Evolutionary conservation across 495 filamentous ascomycete genomes (phyloP).

Genomic region (Niebla homalea): DNA sequence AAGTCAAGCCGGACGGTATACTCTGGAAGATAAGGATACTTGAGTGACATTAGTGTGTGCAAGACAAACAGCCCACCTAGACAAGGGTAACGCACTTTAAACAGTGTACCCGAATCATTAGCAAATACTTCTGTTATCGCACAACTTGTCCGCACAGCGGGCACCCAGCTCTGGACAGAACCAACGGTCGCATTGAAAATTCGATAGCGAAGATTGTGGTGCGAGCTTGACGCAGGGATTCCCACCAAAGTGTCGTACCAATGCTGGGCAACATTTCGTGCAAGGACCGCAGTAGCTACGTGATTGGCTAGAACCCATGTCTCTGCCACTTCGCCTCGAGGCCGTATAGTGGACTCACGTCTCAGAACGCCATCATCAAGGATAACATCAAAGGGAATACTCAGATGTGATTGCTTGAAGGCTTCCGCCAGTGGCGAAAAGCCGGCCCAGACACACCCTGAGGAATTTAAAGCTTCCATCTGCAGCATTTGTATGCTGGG

Average conservation of each 20-base stretch:
- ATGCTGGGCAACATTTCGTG: neutral
- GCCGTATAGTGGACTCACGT: too few species aligned
- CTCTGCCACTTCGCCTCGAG: too few species aligned
- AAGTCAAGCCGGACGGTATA: neutral
- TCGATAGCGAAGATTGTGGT: slow-evolving; percentile 5
- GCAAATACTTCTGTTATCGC: neutral
- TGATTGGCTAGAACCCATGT: slow-evolving; percentile 7
- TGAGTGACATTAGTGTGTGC: neutral
- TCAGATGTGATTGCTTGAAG: too few species aligned
- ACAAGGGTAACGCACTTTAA: neutral
- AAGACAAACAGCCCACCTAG: neutral
- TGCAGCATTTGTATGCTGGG: neutral
- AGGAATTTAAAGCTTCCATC: too few species aligned
- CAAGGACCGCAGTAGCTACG: slow-evolving; percentile 1
- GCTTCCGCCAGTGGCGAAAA: too few species aligned
- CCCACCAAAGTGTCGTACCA: slow-evolving; percentile 4
- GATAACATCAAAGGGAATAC: too few species aligned
- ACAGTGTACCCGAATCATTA: neutral
- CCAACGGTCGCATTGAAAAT: neutral
- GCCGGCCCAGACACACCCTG: too few species aligned
- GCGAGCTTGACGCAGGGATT: neutral
- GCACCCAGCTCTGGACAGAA: neutral
- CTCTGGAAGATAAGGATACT: slow-evolving; percentile 8
- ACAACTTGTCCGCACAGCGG: slow-evolving; percentile 4
- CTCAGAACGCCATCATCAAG: too few species aligned